Evolutionary conservation across 352 stramenopile species (phyloP).

Genomic region (Peronospora farinosa): DNA sequence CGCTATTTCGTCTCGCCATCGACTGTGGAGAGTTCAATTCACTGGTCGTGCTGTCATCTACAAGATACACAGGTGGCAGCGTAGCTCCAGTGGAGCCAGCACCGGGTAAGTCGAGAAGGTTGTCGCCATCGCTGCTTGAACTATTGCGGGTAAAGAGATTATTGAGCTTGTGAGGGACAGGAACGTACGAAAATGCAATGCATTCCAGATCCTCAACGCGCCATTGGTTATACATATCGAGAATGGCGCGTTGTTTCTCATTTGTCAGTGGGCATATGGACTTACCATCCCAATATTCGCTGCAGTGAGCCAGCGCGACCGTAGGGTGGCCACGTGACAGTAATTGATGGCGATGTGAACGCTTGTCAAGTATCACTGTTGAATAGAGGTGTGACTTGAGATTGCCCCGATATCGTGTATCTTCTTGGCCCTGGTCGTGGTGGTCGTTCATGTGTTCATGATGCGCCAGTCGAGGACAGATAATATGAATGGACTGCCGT

Average conservation of each 20-base stretch:
- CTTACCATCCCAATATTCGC: slow-evolving; percentile 84
- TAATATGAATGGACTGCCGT: slow-evolving; percentile 73
- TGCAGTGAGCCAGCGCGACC: slow-evolving; percentile 66
- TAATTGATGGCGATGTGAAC: slow-evolving; percentile 71
- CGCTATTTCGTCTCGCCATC: slow-evolving; percentile 13
- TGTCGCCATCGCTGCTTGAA: slow-evolving; percentile 15
- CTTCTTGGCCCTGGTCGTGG: slow-evolving; percentile 80
- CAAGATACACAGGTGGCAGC: slow-evolving; percentile 72
- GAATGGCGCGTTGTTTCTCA: slow-evolving; percentile 71
- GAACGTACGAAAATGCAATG: slow-evolving; percentile 77
- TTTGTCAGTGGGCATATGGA: slow-evolving; percentile 78
- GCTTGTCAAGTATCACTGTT: slow-evolving; percentile 77
- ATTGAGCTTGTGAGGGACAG: slow-evolving; percentile 68
- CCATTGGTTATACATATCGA: slow-evolving; percentile 88
- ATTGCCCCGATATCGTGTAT: slow-evolving; percentile 76
- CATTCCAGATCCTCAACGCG: slow-evolving; percentile 81
- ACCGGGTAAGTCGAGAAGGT: slow-evolving; percentile 16
- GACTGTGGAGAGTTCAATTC: slow-evolving; percentile 42
- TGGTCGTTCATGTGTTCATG: slow-evolving; percentile 82
- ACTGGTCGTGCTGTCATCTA: slow-evolving; percentile 59
- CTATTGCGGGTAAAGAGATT: slow-evolving; percentile 35
- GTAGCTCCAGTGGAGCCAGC: slow-evolving; percentile 12
- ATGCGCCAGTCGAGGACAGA: slow-evolving; percentile 70
- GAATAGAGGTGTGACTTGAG: slow-evolving; percentile 85
- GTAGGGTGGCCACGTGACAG: slow-evolving; percentile 73